Base-by-base conservation (phyloP, 495 filamentous ascomycete genomes). In the Thermothielavioides terrestris region DNA sequence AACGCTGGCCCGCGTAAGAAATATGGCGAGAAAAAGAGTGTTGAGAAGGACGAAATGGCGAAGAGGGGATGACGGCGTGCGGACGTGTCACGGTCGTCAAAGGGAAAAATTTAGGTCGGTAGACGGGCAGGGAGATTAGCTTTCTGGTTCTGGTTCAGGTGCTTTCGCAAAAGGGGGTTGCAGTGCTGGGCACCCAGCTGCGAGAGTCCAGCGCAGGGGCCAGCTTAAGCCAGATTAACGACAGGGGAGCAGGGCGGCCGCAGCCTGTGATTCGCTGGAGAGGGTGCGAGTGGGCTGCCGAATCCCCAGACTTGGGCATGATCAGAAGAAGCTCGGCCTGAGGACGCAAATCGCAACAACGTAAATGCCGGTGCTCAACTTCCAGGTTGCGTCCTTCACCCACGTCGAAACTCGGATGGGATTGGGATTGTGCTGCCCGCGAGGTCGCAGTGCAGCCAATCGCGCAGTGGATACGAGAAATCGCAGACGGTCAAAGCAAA, bases 81-180 rank as follows among this genome's bases (percentile, higher is more conserved):
- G 50, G 47, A 58, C 52, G 55, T 53, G 60, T 63, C 56, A 58
- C 60, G 53, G 56, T 49, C 52, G 51, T 51, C 42, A 54, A 55
- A 62, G 41, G 59, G 59, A 60, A 66, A 66, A 66, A 54, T 57
- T 63, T 64, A 52, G 56, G 49, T n/a, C n/a, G 49, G 61, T 62
- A 59, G 59, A 58, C 59, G 45, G 51, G 49, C 56, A 54, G 50
- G 57, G 50, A 42, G 57, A 53, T 56, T 55, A 28, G 37, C 46
- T 61, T 31, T 47, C 52, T 47, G 48, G 51, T 44, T n/a, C n/a
- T n/a, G n/a, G n/a, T n/a, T n/a, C n/a, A n/a, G n/a, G n/a, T 47
- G 46, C 39, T 44, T 37, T 45, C 49, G 55, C 58, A 66, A 66
- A 66, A 66, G 63, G 63, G 63, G 63, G 50, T 28, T 36, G 51